Percentiles rank a stretch among this genome's conserved stretches.
These are phyloP conservation scores for Clonostachys solani DNA, from an alignment of 2,329 filamentous ascomycete species.

Conservation along the genomic window DNA sequence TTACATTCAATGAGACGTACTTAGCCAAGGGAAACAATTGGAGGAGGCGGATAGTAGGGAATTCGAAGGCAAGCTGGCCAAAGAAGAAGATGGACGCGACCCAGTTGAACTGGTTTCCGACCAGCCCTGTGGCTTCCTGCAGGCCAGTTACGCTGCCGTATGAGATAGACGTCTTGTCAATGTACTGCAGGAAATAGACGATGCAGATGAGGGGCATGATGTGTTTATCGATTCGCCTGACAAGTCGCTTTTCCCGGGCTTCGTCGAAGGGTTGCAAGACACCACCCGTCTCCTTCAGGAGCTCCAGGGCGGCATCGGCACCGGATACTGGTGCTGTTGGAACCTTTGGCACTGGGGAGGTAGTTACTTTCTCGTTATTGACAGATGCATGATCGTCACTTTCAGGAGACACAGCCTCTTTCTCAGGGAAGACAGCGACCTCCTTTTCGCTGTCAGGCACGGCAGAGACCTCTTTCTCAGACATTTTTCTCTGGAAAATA, in stretches of 20 bases:
- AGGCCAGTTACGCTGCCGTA: constrained; percentile 44
- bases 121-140: constrained; percentile 37
- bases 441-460: too few species aligned
- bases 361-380: too few species aligned
- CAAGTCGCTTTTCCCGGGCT: neutral
- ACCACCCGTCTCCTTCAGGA: too few species aligned
- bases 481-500: too few species aligned
- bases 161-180: constrained; percentile 26
- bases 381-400: too few species aligned
- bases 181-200: constrained; percentile 1
- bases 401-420: too few species aligned
- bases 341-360: too few species aligned
- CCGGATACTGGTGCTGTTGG: too few species aligned
- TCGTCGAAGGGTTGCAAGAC: too few species aligned
- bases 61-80: constrained; percentile 16
- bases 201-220: constrained; percentile 8
- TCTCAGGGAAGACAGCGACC: too few species aligned
- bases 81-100: constrained; percentile 24
- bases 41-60: constrained; percentile 13
- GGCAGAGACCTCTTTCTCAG: too few species aligned
- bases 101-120: constrained; percentile 32
- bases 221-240: constrained; percentile 9
- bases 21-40: constrained; percentile 16
- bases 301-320: too few species aligned
- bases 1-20: constrained; percentile 17